Evolutionary conservation across 495 filamentous ascomycete species (phyloP).

Genomic region (Penicillium bovifimosum): DNA sequence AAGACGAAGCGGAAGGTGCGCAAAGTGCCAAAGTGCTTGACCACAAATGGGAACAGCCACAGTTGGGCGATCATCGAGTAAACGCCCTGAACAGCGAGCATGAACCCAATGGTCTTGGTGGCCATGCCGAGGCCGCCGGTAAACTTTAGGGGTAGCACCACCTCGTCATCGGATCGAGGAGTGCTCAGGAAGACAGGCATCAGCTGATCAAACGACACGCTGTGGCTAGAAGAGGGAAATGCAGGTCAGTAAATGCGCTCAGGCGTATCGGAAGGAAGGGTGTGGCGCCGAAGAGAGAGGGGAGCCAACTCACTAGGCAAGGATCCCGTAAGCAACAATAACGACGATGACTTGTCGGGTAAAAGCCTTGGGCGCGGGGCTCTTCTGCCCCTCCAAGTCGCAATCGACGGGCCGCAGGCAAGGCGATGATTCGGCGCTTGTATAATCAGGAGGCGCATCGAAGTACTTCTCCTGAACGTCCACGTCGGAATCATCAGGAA

Average conservation of each 20-base stretch:
- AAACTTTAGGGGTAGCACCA: conserved; percentile 78
- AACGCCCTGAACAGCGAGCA: conserved; percentile 83
- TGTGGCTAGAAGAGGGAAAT: conserved; percentile 55
- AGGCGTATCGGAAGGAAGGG: neutral
- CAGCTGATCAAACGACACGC: conserved; percentile 89
- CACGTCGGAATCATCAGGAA: conserved; percentile 29
- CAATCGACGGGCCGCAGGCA: conserved; percentile 42
- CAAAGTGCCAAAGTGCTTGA: conserved; percentile 65
- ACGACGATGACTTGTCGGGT: conserved; percentile 75
- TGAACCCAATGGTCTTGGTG: conserved; percentile 76
- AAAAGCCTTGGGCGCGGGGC: conserved; percentile 53
- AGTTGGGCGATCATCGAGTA: conserved; percentile 82
- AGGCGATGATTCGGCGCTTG: conserved; percentile 62
- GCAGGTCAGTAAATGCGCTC: conserved; percentile 23
- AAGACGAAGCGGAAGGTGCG: conserved; percentile 75
- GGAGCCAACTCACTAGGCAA: conserved; percentile 77
- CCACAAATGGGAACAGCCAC: conserved; percentile 73
- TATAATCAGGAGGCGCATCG: conserved; percentile 57
- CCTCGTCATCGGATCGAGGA: conserved; percentile 46
- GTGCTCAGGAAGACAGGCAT: conserved; percentile 90
- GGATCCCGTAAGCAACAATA: conserved; percentile 84
- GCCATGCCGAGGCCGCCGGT: conserved; percentile 77
- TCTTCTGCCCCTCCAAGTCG: conserved; percentile 44
- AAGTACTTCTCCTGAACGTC: conserved; percentile 43
- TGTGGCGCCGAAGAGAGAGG: neutral